Percentiles rank a stretch among this genome's conserved stretches.
phyloP scores from a whole-genome alignment of 2,329 filamentous ascomycete genomes.

The Tympanopsis confertula region DNA sequence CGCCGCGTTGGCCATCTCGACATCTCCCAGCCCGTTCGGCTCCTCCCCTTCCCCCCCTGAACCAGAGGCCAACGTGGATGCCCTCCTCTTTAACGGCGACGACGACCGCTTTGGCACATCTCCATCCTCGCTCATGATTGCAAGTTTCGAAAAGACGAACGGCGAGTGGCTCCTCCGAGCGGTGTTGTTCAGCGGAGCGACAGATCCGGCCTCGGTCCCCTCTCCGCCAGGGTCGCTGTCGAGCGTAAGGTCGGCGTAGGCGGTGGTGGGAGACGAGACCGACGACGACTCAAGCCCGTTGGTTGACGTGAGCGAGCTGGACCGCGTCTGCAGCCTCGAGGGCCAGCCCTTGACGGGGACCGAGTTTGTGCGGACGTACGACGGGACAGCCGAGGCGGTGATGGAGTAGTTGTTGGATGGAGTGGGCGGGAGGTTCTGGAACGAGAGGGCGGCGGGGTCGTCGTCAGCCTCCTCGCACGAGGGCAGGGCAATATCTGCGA shows the following conservation, averaged over 20 bases:
- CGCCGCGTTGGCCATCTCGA: constrained; percentile 28
- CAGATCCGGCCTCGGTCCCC: constrained; percentile 23
- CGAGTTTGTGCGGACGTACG: not conserved
- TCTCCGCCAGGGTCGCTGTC: constrained; percentile 40
- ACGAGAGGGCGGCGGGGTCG: not conserved
- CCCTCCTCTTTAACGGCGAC: constrained; percentile 52
- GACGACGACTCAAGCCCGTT: constrained; percentile 40
- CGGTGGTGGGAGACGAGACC: constrained; percentile 44
- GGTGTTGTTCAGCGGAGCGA: constrained; percentile 20
- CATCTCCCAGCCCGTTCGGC: constrained; percentile 26
- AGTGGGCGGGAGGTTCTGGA: no score
- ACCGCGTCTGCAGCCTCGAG: constrained; percentile 34
- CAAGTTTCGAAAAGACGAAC: constrained; percentile 33
- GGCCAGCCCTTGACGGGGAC: constrained; percentile 31
- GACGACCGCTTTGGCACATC: constrained; percentile 48
- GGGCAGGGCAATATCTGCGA: not conserved
- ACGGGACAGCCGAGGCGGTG: no score
- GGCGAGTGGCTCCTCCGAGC: constrained; percentile 35
- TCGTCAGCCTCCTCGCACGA: not conserved
- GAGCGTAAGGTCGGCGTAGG: constrained; percentile 43
- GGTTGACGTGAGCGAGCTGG: constrained; percentile 25
- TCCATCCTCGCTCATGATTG: constrained; percentile 47
- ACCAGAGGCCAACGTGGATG: constrained; percentile 48
- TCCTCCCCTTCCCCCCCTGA: constrained; percentile 10
- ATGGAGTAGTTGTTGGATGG: not conserved